phyloP scores from a whole-genome alignment of 1,284 basidiomycete genomes.

The Cryptococcus hybrid region DNA sequence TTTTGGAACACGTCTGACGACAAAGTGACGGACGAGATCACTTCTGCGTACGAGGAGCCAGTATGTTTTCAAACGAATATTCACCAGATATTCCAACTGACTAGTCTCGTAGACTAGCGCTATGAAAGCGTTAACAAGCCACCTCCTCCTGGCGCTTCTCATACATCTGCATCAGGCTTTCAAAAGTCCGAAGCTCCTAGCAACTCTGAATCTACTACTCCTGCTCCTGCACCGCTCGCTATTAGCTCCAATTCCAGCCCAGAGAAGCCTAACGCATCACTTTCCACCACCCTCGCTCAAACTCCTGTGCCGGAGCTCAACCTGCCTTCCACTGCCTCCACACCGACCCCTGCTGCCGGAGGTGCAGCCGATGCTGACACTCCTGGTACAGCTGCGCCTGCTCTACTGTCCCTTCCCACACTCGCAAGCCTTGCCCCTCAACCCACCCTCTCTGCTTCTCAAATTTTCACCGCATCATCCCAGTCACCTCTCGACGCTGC shows the following conservation, averaged over 20 bases:
- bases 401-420: neutral
- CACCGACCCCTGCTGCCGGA: neutral
- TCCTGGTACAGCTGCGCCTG: neutral
- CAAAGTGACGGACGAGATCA: no score
- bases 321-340: neutral
- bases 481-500: constrained; percentile 92
- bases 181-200: constrained; percentile 3
- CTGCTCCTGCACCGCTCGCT: neutral
- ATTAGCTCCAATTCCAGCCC: neutral
- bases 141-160: constrained; percentile 24
- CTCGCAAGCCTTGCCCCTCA: constrained; percentile 1
- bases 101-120: constrained; percentile 72
- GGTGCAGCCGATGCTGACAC: neutral
- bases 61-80: no score
- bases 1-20: constrained; percentile 46
- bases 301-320: neutral
- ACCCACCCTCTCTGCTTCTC: constrained; percentile 4
- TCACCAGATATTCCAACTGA: no score
- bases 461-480: constrained; percentile 66
- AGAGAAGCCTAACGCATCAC: neutral
- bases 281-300: neutral
- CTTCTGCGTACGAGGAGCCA: constrained; percentile 41
- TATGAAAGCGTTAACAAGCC: no score
- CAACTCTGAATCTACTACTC: neutral
- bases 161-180: constrained; percentile 5